Conservation (phyloP, 345 rosid genomes). For the Lepidium sativum region DNA sequence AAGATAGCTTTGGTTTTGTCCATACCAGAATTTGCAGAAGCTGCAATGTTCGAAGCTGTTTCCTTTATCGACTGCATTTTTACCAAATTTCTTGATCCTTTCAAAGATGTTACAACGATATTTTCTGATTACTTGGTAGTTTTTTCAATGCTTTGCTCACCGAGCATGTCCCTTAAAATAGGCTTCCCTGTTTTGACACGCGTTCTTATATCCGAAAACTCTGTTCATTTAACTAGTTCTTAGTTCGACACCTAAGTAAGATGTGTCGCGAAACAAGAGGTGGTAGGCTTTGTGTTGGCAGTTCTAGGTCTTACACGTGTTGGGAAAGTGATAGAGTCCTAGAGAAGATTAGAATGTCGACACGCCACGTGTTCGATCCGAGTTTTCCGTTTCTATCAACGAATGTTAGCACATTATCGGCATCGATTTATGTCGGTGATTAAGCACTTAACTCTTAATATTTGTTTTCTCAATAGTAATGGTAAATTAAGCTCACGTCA, state of each 20-base stretch:
- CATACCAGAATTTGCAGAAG: constrained; percentile 75
- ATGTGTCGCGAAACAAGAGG: constrained; percentile 17
- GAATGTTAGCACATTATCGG: not conserved
- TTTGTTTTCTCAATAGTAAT: not conserved
- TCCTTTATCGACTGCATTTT: constrained; percentile 52
- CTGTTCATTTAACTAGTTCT: constrained; percentile 5
- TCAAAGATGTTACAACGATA: not conserved
- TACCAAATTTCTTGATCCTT: not conserved
- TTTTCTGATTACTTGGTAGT: not conserved
- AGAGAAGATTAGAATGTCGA: not conserved
- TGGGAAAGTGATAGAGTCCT: not conserved
- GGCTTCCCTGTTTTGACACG: not conserved
- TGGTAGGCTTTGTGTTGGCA: constrained; percentile 18
- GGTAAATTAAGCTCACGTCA: not conserved
- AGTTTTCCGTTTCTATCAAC: not conserved
- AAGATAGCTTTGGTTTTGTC: constrained; percentile 65
- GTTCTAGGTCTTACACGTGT: constrained; percentile 10
- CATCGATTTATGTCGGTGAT: not conserved
- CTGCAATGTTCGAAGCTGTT: constrained; percentile 53
- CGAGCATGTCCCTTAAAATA: constrained; percentile 1
- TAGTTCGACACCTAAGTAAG: not conserved
- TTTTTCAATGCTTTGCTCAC: not conserved
- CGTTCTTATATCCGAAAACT: not conserved
- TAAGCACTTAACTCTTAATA: too few relatives aligned
- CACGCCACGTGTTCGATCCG: not conserved